Conservation (phyloP, 768 basidiomycete genomes). For the Russula dissimulans region DNA sequence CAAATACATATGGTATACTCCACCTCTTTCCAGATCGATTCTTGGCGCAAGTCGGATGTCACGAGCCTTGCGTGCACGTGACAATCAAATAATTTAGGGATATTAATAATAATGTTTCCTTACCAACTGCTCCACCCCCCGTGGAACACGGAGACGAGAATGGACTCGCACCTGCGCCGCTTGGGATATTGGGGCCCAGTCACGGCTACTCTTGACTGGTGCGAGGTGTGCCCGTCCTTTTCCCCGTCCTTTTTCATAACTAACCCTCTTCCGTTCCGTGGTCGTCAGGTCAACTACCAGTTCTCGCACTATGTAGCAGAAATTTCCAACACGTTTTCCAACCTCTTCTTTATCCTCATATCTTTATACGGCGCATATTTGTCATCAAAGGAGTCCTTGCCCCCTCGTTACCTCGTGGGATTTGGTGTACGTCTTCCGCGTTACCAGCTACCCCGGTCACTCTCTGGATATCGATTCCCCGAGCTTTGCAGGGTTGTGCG, state of each 20-base stretch:
- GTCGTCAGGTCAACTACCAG: constrained; percentile 58
- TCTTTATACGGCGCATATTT: constrained; percentile 41
- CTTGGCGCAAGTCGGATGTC: too few relatives aligned
- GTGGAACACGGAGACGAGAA: neutral
- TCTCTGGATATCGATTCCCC: neutral
- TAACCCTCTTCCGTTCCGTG: neutral
- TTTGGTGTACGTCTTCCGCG: constrained; percentile 23
- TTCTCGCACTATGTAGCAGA: constrained; percentile 73
- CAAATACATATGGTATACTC: too few relatives aligned
- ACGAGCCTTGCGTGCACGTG: too few relatives aligned
- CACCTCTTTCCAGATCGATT: too few relatives aligned
- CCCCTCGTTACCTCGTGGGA: constrained; percentile 29
- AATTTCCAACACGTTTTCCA: constrained; percentile 59
- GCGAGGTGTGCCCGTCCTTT: constrained; percentile 40
- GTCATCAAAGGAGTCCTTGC: constrained; percentile 26
- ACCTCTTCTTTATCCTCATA: constrained; percentile 47
- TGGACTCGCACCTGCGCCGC: neutral
- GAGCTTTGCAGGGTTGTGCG: constrained; percentile 43
- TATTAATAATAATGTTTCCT: too few relatives aligned
- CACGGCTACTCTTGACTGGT: constrained; percentile 68
- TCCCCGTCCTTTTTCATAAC: neutral
- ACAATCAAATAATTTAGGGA: too few relatives aligned
- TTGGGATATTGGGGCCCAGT: constrained; percentile 43
- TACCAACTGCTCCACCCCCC: too few relatives aligned
- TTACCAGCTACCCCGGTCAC: neutral